Evolutionary conservation across 371 early-diverging fungal genomes (phyloP), one percentile per base, ranked within the genome.

Genomic region (Mucor indicus): DNA sequence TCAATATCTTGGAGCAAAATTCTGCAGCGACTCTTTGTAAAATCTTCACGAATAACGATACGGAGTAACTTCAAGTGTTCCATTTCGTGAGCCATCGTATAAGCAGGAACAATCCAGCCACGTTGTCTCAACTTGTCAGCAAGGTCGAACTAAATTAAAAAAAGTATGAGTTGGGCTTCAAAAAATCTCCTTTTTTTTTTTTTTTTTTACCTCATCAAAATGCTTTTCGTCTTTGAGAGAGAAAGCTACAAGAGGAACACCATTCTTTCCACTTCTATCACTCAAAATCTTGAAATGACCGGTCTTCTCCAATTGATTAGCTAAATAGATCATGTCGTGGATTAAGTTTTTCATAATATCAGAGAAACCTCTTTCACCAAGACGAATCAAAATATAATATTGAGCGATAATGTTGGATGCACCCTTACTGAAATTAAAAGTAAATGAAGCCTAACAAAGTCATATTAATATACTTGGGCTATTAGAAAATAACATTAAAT

Each of bases 191-290:
- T n/a, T n/a, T n/a, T n/a, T n/a, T n/a, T n/a, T n/a, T 19, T 3
- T 16, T n/a, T 12, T 27, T 13, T n/a, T 33, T 46, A 60, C 68
- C 38, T 74, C 71, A 42, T 74, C 57, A 38, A 61, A 68, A 16
- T 12, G 17, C 8, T 43, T 31, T 8, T 56, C 32, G 1, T 48
- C 48, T 24, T 68, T 70, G 5, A 88, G 62, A 23, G 51, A 50
- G 57, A 83, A 87, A 3, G 90, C 85, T 6, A 88, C 86, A 17
- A 86, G 63, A 19, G 90, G 88, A 31, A 85, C 50, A 1, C 86
- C 87, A n/a, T n/a, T n/a, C 7, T 53, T 42, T 22, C 67, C 70
- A 20, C 53, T 50, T 38, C 51, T 62, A 41, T 42, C 74, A 57
- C 57, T 79, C 53, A 86, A 36, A 37, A 86, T 77, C n/a, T 67